A percentile compares a stretch with the other conserved stretches of the same genome.
These are phyloP conservation scores for Pyricularia sp. DNA, from an alignment of 2,329 filamentous ascomycete genomes.

Conservation along the genomic window DNA sequence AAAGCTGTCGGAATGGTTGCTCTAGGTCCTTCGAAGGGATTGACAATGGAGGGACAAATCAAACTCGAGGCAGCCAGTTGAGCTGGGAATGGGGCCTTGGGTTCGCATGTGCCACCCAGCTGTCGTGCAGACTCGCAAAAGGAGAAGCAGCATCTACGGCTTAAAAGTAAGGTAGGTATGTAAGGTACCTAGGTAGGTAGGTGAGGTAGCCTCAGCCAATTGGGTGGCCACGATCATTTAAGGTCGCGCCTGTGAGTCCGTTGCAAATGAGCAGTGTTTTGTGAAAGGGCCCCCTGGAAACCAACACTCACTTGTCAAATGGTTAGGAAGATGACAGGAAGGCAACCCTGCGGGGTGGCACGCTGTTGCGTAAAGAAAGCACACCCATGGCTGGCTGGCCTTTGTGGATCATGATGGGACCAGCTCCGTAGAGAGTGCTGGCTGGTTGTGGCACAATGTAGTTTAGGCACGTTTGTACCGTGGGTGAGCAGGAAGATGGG, in stretches of 20 bases:
- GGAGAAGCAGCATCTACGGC: neutral
- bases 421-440: no score
- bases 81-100: neutral
- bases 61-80: neutral
- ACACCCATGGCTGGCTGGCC: neutral
- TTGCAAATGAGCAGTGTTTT: neutral
- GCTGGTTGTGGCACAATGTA: neutral
- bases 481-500: neutral
- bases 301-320: neutral
- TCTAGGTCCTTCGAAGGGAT: neutral
- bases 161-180: neutral
- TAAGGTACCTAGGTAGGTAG: no score
- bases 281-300: neutral
- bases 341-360: neutral
- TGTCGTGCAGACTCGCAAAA: neutral
- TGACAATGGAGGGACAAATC: neutral
- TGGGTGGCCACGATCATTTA: neutral
- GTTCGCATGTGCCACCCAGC: neutral
- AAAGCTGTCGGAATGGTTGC: neutral
- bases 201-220: neutral
- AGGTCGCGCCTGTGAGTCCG: neutral
- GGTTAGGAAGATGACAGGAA: neutral
- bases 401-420: neutral
- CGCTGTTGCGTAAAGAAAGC: neutral
- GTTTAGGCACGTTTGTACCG: neutral